These are phyloP conservation scores for Colletotrichum zoysiae DNA, from an alignment of 2,329 filamentous ascomycete species.

Conservation along the genomic window DNA sequence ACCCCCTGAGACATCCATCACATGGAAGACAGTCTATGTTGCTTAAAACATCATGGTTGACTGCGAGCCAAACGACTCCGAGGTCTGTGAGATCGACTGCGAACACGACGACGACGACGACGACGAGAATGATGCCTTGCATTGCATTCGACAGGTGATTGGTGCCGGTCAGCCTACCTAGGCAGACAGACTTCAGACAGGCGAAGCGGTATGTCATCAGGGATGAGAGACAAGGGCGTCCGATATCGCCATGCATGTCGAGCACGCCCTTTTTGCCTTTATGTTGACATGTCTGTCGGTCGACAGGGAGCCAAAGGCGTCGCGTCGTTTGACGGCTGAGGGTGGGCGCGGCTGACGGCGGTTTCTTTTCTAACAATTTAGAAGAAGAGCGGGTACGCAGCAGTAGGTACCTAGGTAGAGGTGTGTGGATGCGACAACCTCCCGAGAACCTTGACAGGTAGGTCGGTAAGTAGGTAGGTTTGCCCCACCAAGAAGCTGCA, in stretches of 20 bases:
- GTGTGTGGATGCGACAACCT: neutral
- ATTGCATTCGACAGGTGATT: neutral
- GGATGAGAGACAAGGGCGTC: neutral
- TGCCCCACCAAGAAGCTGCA: neutral
- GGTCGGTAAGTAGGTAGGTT: neutral
- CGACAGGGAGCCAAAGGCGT: constrained; percentile 25
- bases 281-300: constrained; percentile 17
- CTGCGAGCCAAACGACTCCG: no score
- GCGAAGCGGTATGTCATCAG: neutral
- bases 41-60: no score
- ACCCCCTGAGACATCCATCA: no score
- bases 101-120: no score
- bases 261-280: constrained; percentile 33
- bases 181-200: neutral
- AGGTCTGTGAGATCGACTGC: no score
- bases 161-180: neutral
- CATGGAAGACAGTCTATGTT: no score
- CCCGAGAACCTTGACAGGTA: neutral
- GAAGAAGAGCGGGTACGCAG: neutral
- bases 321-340: neutral
- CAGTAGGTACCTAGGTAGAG: no score
- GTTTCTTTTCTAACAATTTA: neutral
- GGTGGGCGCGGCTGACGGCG: neutral
- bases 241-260: constrained; percentile 24
- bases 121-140: neutral